These are phyloP conservation scores for Purpureocillium takamizusanense DNA, from an alignment of 2,329 filamentous ascomycete species.

Conservation along the genomic window DNA sequence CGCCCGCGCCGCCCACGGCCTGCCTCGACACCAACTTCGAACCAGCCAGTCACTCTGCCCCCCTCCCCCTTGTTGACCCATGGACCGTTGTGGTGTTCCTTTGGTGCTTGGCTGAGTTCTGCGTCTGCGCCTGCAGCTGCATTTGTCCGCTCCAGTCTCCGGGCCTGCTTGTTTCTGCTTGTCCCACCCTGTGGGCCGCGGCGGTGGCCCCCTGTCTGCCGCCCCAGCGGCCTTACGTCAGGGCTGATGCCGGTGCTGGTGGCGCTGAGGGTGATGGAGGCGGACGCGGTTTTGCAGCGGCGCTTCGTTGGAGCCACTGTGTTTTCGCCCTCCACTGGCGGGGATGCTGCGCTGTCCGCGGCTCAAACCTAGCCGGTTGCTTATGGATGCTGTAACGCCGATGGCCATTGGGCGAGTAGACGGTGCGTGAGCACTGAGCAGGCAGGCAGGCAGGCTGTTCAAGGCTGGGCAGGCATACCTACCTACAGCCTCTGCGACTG, in stretches of 20 bases:
- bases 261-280: background rate
- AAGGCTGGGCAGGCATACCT: too few relatives aligned
- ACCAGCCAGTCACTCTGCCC: background rate
- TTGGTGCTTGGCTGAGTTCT: conserved; percentile 4
- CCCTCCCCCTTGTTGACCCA: too few relatives aligned
- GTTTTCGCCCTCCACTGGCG: too few relatives aligned
- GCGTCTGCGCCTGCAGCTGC: conserved; percentile 3
- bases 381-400: background rate
- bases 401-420: too few relatives aligned
- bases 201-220: conserved; percentile 1
- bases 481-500: too few relatives aligned
- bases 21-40: background rate
- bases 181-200: conserved; percentile 2
- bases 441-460: too few relatives aligned
- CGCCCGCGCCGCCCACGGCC: too few relatives aligned
- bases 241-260: conserved; percentile 1
- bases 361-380: background rate
- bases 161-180: conserved; percentile 1
- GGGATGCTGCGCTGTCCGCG: background rate
- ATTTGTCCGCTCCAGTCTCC: background rate
- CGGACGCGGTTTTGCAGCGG: background rate
- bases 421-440: too few relatives aligned
- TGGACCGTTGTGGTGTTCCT: background rate
- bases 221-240: conserved; percentile 7
- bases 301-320: background rate